Evolutionary conservation across 108 stramenopile species (phyloP), one percentile per base, ranked within the genome.

Genomic region (Mediolabrus comicus): DNA sequence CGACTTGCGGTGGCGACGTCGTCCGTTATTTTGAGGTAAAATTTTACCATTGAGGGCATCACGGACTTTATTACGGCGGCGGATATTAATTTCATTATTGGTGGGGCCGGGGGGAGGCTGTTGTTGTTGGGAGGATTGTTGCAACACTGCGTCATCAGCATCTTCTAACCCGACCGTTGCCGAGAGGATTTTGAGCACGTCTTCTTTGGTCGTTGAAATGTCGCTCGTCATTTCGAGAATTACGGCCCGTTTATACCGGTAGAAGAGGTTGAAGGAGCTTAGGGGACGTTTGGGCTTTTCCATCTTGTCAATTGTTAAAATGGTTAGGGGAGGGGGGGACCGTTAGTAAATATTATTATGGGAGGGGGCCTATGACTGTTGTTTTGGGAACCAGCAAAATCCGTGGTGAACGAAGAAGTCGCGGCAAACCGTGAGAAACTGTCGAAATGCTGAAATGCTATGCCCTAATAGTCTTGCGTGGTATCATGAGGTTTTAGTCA

Each of bases 231-330:
- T 31, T 55, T 55, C 53, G 53, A 55, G 53, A 11, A 55, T 11
- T 31, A 30, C 12, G 28, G 26, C 6, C 13, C 53, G 53, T 31
- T 55, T 55, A 17, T 55, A 55, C 1, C 53, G 53, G 53, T 55
- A 55, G 30, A 55, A 55, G 28, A 55, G 53, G 53, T 55, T 55
- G 53, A 55, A 55, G 12, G 53, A 27, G 13, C 28, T 30, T 10
- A 55, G 53, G 0, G 53, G 53, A 3, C 53, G 53, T 17, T 55
- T 55, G n/a, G 53, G 53, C 53, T 16, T 55, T 39, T 39, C 38
- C 38, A n/a, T 39, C n/a, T n/a, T n/a, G n/a, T n/a, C n/a, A n/a
- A n/a, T n/a, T n/a, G n/a, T 33, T 3, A 33, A 3, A 33, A 7
- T 33, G 33, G 5, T 33, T 7, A 7, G 33, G 33, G 33, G 5